These are phyloP conservation scores for Populus pruinosa DNA, from an alignment of 345 rosid genomes.

Conservation along the genomic window DNA sequence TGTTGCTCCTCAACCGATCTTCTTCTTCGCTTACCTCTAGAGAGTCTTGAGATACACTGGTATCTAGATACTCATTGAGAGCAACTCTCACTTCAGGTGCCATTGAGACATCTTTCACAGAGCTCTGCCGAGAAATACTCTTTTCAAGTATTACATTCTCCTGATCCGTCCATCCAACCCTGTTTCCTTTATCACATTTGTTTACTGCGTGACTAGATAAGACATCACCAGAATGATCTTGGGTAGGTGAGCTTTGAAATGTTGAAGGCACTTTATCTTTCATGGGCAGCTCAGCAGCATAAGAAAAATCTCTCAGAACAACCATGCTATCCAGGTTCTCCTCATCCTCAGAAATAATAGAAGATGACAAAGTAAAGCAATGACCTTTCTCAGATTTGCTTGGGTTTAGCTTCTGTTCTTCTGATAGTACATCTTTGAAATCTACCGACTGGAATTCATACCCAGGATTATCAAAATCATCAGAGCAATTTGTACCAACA, in stretches of 20 bases:
- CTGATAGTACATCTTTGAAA: conserved; percentile 5
- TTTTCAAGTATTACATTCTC: neutral
- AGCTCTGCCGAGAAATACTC: neutral
- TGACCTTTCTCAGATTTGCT: conserved; percentile 14
- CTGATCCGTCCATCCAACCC: conserved; percentile 2
- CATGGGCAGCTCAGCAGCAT: conserved; percentile 15
- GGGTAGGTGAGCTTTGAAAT: neutral
- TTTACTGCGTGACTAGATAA: neutral
- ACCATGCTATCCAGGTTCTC: conserved; percentile 17
- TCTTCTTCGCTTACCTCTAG: conserved; percentile 5
- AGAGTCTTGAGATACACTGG: conserved; percentile 15
- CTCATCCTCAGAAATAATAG: conserved; percentile 27
- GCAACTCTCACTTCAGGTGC: conserved; percentile 25
- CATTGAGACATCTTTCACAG: conserved; percentile 5
- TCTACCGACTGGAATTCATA: conserved; percentile 5
- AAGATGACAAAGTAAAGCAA: conserved; percentile 21
- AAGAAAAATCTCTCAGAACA: conserved; percentile 13
- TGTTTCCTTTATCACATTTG: conserved; percentile 8
- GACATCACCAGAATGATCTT: neutral
- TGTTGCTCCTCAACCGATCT: neutral
- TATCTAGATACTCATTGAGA: conserved; percentile 3
- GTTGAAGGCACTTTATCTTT: conserved; percentile 2
- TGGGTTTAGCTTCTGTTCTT: conserved; percentile 20
- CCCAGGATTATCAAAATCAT: conserved; percentile 17
- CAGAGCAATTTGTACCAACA: conserved; percentile 11